These are phyloP conservation scores for Penicillium antarcticum DNA, from an alignment of 495 filamentous ascomycete genomes.

Conservation along the genomic window DNA sequence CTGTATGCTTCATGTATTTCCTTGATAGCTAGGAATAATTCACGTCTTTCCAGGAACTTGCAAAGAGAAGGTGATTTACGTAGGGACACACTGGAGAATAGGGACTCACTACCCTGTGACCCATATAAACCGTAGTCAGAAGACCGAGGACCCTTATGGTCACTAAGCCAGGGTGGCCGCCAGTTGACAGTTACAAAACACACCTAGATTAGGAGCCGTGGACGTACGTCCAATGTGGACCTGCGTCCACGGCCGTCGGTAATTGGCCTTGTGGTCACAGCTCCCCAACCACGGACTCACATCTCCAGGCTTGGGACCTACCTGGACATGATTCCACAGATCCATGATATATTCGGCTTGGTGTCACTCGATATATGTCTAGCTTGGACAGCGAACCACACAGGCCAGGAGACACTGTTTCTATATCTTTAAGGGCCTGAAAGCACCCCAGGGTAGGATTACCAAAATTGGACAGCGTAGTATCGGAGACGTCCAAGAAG, in stretches of 20 bases:
- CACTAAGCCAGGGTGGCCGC: neutral
- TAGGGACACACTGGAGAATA: too few relatives aligned
- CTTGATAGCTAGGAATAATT: too few relatives aligned
- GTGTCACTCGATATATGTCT: neutral
- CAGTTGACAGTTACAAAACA: neutral
- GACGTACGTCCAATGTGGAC: slow-evolving; percentile 2
- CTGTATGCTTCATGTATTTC: too few relatives aligned
- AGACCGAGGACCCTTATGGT: neutral
- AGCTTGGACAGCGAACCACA: neutral
- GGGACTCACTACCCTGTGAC: too few relatives aligned
- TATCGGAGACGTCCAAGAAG: too few relatives aligned
- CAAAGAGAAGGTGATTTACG: too few relatives aligned
- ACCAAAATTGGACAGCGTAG: too few relatives aligned
- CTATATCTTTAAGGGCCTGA: neutral
- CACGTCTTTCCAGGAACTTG: too few relatives aligned
- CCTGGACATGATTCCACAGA: neutral
- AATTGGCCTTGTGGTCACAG: neutral
- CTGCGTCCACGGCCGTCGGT: neutral
- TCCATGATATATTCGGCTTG: neutral
- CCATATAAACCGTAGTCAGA: slow-evolving; percentile 1
- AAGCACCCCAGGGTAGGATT: too few relatives aligned
- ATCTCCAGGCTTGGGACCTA: neutral
- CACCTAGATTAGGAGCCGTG: neutral
- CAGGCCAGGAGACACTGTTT: neutral
- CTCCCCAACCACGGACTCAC: neutral